phyloP scores from a whole-genome alignment of 2,329 filamentous ascomycete species.

The Xylaria polymorpha region DNA sequence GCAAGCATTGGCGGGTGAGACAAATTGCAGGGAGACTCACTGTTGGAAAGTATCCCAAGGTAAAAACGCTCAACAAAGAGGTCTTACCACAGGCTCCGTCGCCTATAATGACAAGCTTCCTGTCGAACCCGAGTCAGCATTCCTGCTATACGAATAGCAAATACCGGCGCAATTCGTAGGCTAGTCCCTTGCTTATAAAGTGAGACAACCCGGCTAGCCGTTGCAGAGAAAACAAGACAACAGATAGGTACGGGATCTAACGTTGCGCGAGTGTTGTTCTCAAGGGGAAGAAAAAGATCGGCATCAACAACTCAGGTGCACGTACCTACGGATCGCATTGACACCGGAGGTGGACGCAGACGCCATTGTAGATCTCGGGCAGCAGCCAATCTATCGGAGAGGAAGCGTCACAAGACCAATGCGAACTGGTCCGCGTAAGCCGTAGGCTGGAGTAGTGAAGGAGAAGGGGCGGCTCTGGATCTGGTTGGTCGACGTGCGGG shows the following conservation, averaged over 20 bases:
- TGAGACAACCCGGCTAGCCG: background rate
- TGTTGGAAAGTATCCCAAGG: constrained; percentile 95
- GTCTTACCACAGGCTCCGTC: constrained; percentile 96
- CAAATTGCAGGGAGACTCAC: constrained; percentile 66
- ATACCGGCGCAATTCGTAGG: constrained; percentile 11
- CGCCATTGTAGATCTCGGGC: constrained; percentile 47
- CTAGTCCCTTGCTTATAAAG: constrained; percentile 1
- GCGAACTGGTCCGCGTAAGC: constrained; percentile 28
- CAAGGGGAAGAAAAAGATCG: constrained; percentile 1
- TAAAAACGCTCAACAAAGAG: constrained; percentile 96
- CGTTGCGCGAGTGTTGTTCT: constrained; percentile 4
- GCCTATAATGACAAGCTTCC: constrained; percentile 53
- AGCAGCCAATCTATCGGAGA: constrained; percentile 33
- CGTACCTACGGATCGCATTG: constrained; percentile 55
- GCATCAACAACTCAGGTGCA: constrained; percentile 24
- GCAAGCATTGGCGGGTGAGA: constrained; percentile 22
- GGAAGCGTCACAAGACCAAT: constrained; percentile 36
- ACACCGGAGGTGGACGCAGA: constrained; percentile 55
- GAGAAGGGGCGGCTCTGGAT: constrained; percentile 22
- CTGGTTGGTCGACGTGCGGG: constrained; percentile 20
- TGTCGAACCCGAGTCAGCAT: constrained; percentile 41
- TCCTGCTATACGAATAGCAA: constrained; percentile 8
- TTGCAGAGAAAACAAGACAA: constrained; percentile 10
- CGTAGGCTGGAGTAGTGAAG: constrained; percentile 22
- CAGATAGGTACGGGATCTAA: background rate